Evolutionary conservation across 164 flowering plant species (phyloP).

Genomic region (Magnolia kwangsiensis): DNA sequence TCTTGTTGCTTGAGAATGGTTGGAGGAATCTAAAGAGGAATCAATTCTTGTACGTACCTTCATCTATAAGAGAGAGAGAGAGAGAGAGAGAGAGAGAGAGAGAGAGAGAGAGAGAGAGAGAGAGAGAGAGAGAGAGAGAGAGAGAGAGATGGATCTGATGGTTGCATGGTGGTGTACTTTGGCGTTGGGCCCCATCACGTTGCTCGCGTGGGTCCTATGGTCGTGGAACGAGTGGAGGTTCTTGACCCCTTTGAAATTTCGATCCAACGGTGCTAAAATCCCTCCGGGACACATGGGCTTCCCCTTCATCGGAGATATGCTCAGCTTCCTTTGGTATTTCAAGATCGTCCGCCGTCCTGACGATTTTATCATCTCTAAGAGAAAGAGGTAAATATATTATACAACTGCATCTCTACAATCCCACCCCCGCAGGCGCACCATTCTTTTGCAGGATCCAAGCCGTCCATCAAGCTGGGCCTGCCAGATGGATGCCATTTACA

Average conservation of each 20-base stretch:
- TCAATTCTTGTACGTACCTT: neutral
- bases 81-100: neutral
- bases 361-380: constrained; percentile 41
- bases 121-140: constrained; percentile 4
- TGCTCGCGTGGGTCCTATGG: constrained; percentile 16
- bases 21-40: neutral
- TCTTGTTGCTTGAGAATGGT: too few relatives aligned
- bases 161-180: constrained; percentile 3
- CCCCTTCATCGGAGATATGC: constrained; percentile 44
- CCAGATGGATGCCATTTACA: too few relatives aligned
- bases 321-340: constrained; percentile 52
- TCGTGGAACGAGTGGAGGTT: constrained; percentile 26
- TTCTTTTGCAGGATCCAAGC: too few relatives aligned
- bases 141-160: constrained; percentile 4
- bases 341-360: constrained; percentile 43
- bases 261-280: constrained; percentile 16
- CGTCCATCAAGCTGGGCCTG: too few relatives aligned
- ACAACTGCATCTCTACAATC: too few relatives aligned
- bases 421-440: too few relatives aligned
- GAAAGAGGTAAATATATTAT: constrained; percentile 20
- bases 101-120: neutral
- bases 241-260: constrained; percentile 2
- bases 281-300: constrained; percentile 53
- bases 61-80: neutral
- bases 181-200: constrained; percentile 10